Evolutionary conservation across 495 filamentous ascomycete species (phyloP).

Genomic region (Elasticomyces elasticus): DNA sequence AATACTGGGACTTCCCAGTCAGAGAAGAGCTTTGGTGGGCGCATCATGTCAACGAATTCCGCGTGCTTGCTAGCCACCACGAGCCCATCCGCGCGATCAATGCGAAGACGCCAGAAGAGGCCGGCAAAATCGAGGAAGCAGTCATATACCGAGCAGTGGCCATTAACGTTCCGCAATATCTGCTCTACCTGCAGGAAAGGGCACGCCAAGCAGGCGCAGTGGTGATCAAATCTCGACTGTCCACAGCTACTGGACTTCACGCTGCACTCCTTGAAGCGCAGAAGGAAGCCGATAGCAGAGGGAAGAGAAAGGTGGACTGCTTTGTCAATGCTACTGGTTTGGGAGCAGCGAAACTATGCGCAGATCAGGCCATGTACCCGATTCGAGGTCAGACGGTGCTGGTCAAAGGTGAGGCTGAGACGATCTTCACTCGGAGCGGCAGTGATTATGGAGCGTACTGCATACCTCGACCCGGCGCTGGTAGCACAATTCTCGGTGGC

Average conservation of each 20-base stretch:
- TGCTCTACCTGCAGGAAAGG: constrained; percentile 20
- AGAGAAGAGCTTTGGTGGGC: constrained; percentile 27
- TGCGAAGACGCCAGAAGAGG: neutral
- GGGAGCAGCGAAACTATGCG: constrained; percentile 23
- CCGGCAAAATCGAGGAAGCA: constrained; percentile 14
- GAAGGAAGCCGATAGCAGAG: neutral
- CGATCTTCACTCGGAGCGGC: constrained; percentile 16
- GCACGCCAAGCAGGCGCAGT: constrained; percentile 16
- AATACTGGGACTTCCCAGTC: constrained; percentile 16
- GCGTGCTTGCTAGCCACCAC: constrained; percentile 3
- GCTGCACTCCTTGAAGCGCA: constrained; percentile 6
- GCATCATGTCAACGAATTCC: constrained; percentile 23
- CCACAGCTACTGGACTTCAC: constrained; percentile 5
- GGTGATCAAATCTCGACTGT: constrained; percentile 16
- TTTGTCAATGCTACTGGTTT: constrained; percentile 33
- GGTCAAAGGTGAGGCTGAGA: constrained; percentile 24
- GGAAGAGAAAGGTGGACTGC: constrained; percentile 4
- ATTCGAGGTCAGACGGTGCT: constrained; percentile 32
- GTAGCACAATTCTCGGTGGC: constrained; percentile 33
- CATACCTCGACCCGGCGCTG: constrained; percentile 32
- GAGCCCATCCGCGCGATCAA: constrained; percentile 6
- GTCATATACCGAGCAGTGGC: constrained; percentile 21
- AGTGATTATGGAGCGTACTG: constrained; percentile 23
- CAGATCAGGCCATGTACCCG: constrained; percentile 26
- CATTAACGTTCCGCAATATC: constrained; percentile 29